These are phyloP conservation scores for Mycoemilia scoparia DNA, from an alignment of 192 early-diverging fungal species.

Conservation along the genomic window DNA sequence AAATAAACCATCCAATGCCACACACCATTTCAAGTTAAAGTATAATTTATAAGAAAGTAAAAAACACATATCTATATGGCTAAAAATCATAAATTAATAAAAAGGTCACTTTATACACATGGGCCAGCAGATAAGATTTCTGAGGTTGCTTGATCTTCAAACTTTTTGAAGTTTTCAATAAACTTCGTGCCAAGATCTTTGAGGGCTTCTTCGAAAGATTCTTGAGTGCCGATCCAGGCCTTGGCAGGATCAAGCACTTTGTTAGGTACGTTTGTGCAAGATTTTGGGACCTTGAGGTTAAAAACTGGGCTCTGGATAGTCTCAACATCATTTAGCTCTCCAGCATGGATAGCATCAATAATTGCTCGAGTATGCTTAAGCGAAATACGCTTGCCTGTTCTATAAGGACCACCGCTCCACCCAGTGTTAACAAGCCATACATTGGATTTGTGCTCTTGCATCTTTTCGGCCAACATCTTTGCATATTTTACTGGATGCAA, in stretches of 20 bases:
- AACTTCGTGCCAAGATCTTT: slow-evolving; percentile 68
- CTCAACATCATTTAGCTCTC: slow-evolving; percentile 69
- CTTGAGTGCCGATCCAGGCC: slow-evolving; percentile 64
- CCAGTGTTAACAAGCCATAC: slow-evolving; percentile 96
- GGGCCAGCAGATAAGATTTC: slow-evolving; percentile 60
- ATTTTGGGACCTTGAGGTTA: slow-evolving; percentile 71
- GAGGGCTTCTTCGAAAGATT: slow-evolving; percentile 43
- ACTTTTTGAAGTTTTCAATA: slow-evolving; percentile 77
- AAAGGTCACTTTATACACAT: no score
- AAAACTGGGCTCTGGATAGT: slow-evolving; percentile 78
- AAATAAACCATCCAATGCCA: no score
- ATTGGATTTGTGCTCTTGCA: slow-evolving; percentile 65
- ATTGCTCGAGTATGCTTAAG: slow-evolving; percentile 96
- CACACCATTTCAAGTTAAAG: no score
- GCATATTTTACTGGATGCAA: slow-evolving; percentile 87
- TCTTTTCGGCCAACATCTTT: slow-evolving; percentile 89
- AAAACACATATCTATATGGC: no score
- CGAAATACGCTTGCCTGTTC: slow-evolving; percentile 73
- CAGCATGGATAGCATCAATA: slow-evolving; percentile 91
- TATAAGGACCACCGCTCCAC: slow-evolving; percentile 88
- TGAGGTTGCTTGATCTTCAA: slow-evolving; percentile 52
- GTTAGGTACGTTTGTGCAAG: slow-evolving; percentile 61
- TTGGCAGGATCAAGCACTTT: slow-evolving; percentile 74
- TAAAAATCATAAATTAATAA: no score
- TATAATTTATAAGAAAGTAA: no score